A percentile compares a stretch with the other conserved stretches of the same genome.
These are phyloP conservation scores for Diplogelasinospora grovesii DNA, from an alignment of 495 filamentous ascomycete genomes.

Conservation along the genomic window DNA sequence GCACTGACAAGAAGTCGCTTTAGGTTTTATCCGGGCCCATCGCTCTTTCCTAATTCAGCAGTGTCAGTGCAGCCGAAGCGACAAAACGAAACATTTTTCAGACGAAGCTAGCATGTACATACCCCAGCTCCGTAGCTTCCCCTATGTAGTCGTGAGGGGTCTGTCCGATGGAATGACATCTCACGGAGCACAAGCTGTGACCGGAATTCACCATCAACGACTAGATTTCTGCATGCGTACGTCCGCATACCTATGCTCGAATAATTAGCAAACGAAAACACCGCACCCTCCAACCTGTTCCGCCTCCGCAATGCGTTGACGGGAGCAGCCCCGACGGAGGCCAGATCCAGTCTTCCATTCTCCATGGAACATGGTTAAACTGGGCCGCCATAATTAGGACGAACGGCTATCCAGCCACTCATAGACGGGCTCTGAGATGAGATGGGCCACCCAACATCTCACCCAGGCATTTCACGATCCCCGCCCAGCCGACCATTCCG, in stretches of 20 bases:
- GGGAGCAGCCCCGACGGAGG: too few species aligned
- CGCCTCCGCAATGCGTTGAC: too few species aligned
- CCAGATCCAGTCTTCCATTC: neutral
- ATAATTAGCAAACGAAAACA: neutral
- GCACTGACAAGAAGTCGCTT: too few species aligned
- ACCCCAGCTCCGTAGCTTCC: too few species aligned
- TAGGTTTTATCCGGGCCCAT: too few species aligned
- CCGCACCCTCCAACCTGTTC: neutral
- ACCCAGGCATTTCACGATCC: constrained; percentile 3
- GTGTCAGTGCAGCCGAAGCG: neutral
- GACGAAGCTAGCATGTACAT: too few species aligned
- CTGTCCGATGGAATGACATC: too few species aligned
- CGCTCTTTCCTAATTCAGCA: neutral
- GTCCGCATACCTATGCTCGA: too few species aligned
- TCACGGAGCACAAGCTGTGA: too few species aligned
- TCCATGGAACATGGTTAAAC: neutral
- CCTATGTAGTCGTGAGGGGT: too few species aligned
- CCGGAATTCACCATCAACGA: too few species aligned
- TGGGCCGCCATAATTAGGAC: neutral
- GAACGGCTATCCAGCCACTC: constrained; percentile 10
- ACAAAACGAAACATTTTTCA: neutral
- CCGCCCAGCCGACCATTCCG: neutral
- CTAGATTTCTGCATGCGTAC: too few species aligned
- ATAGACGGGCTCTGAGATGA: neutral
- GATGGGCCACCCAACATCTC: neutral